These are phyloP conservation scores for Mallotus japonicus DNA, from an alignment of 441 rosid species.

Conservation along the genomic window DNA sequence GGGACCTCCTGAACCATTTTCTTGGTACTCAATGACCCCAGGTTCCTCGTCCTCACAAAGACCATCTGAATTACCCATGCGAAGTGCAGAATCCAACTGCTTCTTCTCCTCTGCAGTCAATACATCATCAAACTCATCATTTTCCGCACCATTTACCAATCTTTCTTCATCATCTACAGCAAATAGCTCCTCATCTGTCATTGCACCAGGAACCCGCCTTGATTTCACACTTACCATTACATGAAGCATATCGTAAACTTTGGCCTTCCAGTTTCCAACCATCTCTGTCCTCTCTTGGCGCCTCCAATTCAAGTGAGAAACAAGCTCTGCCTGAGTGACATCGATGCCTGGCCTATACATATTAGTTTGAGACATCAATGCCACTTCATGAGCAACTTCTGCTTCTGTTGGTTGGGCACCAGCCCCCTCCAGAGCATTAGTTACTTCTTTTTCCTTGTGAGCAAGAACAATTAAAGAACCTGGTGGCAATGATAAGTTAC, in stretches of 20 bases:
- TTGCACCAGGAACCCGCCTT: constrained; percentile 98
- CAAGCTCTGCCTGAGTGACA: constrained; percentile 93
- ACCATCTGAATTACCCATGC: constrained; percentile 63
- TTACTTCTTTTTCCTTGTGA: constrained; percentile 93
- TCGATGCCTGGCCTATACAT: constrained; percentile 99
- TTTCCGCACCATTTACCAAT: constrained; percentile 54
- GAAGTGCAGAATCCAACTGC: constrained; percentile 79
- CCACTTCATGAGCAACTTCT: constrained; percentile 94
- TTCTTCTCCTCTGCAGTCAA: constrained; percentile 85
- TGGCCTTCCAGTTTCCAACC: constrained; percentile 97
- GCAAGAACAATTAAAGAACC: constrained; percentile 94
- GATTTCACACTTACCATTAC: constrained; percentile 99
- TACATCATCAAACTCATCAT: constrained; percentile 72
- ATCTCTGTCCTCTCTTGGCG: constrained; percentile 92
- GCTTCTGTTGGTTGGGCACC: constrained; percentile 92
- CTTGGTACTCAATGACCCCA: constrained; percentile 48
- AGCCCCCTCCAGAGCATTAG: constrained; percentile 98
- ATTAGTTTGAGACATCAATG: constrained; percentile 94
- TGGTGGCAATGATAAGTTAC: constrained; percentile 58
- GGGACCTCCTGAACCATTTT: constrained; percentile 51
- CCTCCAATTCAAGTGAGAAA: constrained; percentile 94
- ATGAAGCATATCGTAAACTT: constrained; percentile 92
- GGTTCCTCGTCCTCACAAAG: constrained; percentile 67
- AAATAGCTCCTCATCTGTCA: constrained; percentile 97
- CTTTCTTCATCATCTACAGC: constrained; percentile 75